Evolutionary conservation across 2,329 filamentous ascomycete genomes (phyloP).

Genomic region (Colletotrichum musicola): DNA sequence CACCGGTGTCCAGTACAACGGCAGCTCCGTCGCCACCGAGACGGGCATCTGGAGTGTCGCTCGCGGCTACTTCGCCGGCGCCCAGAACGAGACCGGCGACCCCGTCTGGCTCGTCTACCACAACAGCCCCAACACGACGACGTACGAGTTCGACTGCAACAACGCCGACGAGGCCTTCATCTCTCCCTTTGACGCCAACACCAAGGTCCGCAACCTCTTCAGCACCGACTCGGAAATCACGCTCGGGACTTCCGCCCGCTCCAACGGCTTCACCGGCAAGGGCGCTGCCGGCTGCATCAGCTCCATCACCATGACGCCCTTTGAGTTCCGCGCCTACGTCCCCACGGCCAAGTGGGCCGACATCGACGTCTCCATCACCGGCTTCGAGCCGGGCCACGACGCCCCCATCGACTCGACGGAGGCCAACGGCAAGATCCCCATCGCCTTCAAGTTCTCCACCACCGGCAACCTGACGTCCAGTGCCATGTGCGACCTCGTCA

Average conservation of each 20-base stretch:
- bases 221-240: constrained; percentile 69
- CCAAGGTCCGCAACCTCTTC: constrained; percentile 72
- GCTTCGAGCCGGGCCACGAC: constrained; percentile 73
- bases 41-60: constrained; percentile 71
- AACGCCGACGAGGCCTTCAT: constrained; percentile 62
- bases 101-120: constrained; percentile 65
- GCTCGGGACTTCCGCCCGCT: constrained; percentile 59
- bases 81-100: constrained; percentile 66
- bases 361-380: constrained; percentile 67
- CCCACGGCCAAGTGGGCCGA: constrained; percentile 46
- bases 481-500: constrained; percentile 62
- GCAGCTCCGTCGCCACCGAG: constrained; percentile 66
- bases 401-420: constrained; percentile 65
- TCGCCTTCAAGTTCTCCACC: constrained; percentile 70
- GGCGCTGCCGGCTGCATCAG: constrained; percentile 68
- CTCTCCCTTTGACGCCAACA: constrained; percentile 66
- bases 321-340: constrained; percentile 72
- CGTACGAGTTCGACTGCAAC: constrained; percentile 69
- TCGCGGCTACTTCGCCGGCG: constrained; percentile 60
- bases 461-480: constrained; percentile 60
- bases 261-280: constrained; percentile 56
- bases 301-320: constrained; percentile 64
- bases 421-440: constrained; percentile 51
- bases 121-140: constrained; percentile 60
- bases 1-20: constrained; percentile 61